These are phyloP conservation scores for Hypoxylon sp. DNA, from an alignment of 2,329 filamentous ascomycete genomes.

Conservation along the genomic window DNA sequence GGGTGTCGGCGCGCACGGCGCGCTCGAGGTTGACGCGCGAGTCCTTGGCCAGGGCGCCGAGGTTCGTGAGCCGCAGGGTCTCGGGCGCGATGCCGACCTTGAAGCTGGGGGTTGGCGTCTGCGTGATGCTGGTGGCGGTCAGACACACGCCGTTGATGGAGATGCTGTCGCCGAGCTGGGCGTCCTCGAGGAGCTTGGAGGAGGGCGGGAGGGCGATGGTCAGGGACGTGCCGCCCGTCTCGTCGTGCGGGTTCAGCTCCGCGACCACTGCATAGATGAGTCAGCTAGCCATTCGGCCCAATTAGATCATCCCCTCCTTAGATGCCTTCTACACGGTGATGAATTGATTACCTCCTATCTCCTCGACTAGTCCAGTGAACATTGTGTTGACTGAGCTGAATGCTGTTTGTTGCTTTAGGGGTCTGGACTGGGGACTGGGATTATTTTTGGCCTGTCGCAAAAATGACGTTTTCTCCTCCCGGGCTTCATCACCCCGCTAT, in stretches of 20 bases:
- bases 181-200: conserved; percentile 85
- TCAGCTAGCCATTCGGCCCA: conserved; percentile 20
- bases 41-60: conserved; percentile 78
- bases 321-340: background rate
- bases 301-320: background rate
- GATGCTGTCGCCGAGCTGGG: conserved; percentile 92
- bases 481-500: conserved; percentile 39
- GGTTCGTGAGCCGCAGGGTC: conserved; percentile 94
- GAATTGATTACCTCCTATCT: conserved; percentile 82
- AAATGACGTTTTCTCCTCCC: conserved; percentile 39
- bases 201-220: conserved; percentile 80
- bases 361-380: conserved; percentile 97
- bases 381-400: conserved; percentile 63
- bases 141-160: conserved; percentile 96
- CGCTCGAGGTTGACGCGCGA: conserved; percentile 92
- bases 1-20: conserved; percentile 89
- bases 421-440: background rate
- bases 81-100: conserved; percentile 95
- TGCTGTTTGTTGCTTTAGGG: conserved; percentile 8
- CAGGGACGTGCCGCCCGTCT: conserved; percentile 88
- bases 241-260: conserved; percentile 83
- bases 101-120: conserved; percentile 67
- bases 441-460: conserved; percentile 28
- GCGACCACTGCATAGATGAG: conserved; percentile 77
- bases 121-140: conserved; percentile 76